Base-by-base conservation (phyloP, 176 grass and related monocot species). In the Musa beccarii region DNA sequence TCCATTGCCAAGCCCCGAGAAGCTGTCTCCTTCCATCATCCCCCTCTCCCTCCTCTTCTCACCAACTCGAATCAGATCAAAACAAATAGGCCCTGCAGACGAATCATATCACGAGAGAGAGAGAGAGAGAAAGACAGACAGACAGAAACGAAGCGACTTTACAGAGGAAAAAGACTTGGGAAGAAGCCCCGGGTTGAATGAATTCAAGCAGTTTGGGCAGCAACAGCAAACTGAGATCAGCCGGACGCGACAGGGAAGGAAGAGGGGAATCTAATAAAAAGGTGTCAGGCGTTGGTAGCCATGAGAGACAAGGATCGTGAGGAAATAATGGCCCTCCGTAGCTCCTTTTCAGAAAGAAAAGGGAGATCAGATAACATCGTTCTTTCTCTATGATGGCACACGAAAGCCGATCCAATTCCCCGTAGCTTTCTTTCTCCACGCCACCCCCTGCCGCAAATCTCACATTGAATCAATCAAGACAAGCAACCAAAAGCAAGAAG, bases 11-110 rank as follows among this genome's bases (percentile, higher is more conserved):
- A 74, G 53, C 23, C 52, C 52, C 3, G 72, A 56, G 20, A 74
- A 56, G 72, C 72, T 29, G 3, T 74, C 72, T 19, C 72, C 53
- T 28, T 74, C 72, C 72, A 74, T 74, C 72, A 74, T 55, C 52
- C 24, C 72, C 22, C 19, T 10, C 21, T 51, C 24, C 20, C 62
- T 69, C 71, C n/a, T 28, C 16, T 1, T 29, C 52, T 2, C 72
- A 14, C 72, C 7, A 17, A 34, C 57, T 61, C 57, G n/a, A 61
- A 19, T 61, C 17, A 19, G 57, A 3, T 61, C 57, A 61, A n/a
- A 19, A 61, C 57, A 17, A 61, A 34, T 34, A 20, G 15, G 23
- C 23, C 72, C 72, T 74, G 72, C 71, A 54, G 66, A 74, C n/a
- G n/a, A 51, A 52, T 51, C 68, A 9, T 51, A 51, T 70, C 68